These are phyloP conservation scores for Vigna angularis DNA, from an alignment of 306 rosid genomes.

Conservation along the genomic window DNA sequence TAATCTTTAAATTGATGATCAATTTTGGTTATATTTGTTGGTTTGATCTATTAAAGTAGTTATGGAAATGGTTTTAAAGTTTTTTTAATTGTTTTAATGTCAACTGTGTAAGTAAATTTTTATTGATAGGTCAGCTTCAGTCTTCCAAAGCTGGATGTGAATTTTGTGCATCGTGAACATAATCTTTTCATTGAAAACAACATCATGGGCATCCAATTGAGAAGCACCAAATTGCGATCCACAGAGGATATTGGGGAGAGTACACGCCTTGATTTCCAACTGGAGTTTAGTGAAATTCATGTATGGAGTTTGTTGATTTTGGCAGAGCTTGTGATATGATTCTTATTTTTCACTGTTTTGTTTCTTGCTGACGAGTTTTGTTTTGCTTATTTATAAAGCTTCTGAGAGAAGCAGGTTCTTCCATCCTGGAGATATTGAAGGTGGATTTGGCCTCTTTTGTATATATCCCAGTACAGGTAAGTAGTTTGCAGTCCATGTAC, in stretches of 20 bases:
- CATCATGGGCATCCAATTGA: slow-evolving; percentile 92
- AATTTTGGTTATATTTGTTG: slow-evolving; percentile 41
- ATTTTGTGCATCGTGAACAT: slow-evolving; percentile 75
- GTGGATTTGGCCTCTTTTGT: slow-evolving; percentile 78
- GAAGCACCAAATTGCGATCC: slow-evolving; percentile 73
- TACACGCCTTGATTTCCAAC: slow-evolving; percentile 85
- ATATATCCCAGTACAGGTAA: slow-evolving; percentile 83
- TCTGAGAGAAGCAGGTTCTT: slow-evolving; percentile 80
- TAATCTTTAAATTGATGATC: slow-evolving; percentile 30
- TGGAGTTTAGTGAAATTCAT: slow-evolving; percentile 97
- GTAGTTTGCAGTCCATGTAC: slow-evolving; percentile 41
- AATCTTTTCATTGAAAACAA: slow-evolving; percentile 76
- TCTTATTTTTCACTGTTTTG: slow-evolving; percentile 42
- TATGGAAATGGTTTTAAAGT: slow-evolving; percentile 20
- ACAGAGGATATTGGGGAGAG: slow-evolving; percentile 90
- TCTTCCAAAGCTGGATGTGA: slow-evolving; percentile 88
- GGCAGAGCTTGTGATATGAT: slow-evolving; percentile 42
- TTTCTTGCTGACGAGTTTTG: slow-evolving; percentile 52
- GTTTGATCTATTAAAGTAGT: slow-evolving; percentile 30
- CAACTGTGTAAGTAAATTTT: slow-evolving; percentile 41
- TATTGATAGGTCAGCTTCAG: slow-evolving; percentile 79
- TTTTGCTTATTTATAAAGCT: slow-evolving; percentile 64
- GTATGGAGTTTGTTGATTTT: slow-evolving; percentile 60
- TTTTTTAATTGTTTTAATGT: slow-evolving; percentile 39
- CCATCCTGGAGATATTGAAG: slow-evolving; percentile 91